A percentile compares a stretch with the other conserved stretches of the same genome.
phyloP scores from a whole-genome alignment of 805 yeast species.

The Wickerhamomyces kurtzmanii region DNA sequence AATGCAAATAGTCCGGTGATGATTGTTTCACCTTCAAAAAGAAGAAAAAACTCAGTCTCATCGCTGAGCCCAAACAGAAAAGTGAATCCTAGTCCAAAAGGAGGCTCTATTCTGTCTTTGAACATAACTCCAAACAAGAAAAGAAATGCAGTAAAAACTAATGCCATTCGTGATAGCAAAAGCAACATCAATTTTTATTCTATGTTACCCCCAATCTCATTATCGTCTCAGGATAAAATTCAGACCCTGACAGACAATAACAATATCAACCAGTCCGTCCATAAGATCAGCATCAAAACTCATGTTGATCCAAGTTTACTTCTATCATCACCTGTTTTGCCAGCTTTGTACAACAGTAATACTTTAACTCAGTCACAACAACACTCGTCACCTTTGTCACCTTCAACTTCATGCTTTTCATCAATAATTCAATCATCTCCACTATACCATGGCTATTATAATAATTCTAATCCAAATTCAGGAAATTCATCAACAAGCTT shows the following conservation, averaged over 20 bases:
- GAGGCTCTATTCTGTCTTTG: conserved; percentile 14
- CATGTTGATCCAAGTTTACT: conserved; percentile 16
- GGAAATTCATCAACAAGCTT: too few relatives aligned
- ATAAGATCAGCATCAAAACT: neutral
- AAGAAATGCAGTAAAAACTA: neutral
- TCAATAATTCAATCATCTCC: conserved; percentile 20
- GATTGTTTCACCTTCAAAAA: conserved; percentile 15
- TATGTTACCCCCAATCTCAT: conserved; percentile 6
- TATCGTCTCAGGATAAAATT: conserved; percentile 12
- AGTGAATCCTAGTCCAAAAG: conserved; percentile 16
- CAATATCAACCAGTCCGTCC: neutral
- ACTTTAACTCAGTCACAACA: conserved; percentile 1
- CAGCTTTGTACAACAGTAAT: neutral
- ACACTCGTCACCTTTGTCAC: conserved; percentile 12
- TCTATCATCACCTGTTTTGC: conserved; percentile 15
- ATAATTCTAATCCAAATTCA: too few relatives aligned
- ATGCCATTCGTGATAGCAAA: neutral
- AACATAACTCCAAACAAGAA: neutral
- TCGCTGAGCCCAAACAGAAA: conserved; percentile 3
- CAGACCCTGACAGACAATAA: conserved; percentile 8
- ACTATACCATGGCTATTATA: conserved; percentile 17
- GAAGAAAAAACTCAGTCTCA: conserved; percentile 1
- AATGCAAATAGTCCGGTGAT: conserved; percentile 16
- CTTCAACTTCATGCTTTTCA: conserved; percentile 15
- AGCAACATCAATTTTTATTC: conserved; percentile 3